Conservation (phyloP, 2,329 filamentous ascomycete species). For the Rhynchosporium graminicola region DNA sequence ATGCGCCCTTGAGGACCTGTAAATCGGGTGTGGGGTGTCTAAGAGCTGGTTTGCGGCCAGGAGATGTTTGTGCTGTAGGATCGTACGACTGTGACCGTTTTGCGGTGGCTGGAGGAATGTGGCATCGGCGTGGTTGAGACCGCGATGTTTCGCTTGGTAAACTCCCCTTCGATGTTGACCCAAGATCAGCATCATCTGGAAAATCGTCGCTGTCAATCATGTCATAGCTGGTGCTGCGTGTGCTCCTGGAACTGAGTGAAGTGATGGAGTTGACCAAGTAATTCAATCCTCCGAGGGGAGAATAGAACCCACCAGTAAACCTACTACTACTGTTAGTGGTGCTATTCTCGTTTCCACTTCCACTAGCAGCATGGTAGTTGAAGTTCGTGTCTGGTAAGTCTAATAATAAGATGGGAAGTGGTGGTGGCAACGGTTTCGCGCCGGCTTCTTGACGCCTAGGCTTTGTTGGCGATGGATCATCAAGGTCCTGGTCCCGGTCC, state of each 20-base stretch:
- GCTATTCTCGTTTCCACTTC: neutral
- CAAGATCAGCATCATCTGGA: conserved; percentile 8
- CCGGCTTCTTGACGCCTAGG: neutral
- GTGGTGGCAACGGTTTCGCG: conserved; percentile 9
- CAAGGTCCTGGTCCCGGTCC: neutral
- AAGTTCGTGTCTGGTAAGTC: conserved; percentile 6
- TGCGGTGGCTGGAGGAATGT: conserved; percentile 17
- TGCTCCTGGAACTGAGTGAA: conserved; percentile 16
- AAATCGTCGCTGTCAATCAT: conserved; percentile 21
- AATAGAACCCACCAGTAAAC: conserved; percentile 4
- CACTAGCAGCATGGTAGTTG: neutral
- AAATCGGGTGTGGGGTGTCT: conserved; percentile 64
- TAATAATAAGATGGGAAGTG: conserved; percentile 1
- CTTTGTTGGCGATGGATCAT: conserved; percentile 4
- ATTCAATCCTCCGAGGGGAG: conserved; percentile 11
- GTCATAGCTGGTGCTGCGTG: conserved; percentile 17
- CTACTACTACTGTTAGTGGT: neutral
- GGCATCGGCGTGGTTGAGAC: conserved; percentile 12
- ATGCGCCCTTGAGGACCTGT: conserved; percentile 61
- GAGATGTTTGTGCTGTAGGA: conserved; percentile 35
- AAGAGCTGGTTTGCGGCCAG: conserved; percentile 40
- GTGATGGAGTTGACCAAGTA: conserved; percentile 20
- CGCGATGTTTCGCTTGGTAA: conserved; percentile 10
- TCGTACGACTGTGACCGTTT: conserved; percentile 19
- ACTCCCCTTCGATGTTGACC: neutral